Base-by-base conservation (phyloP, 768 basidiomycete genomes). In the Collybia sp. region DNA sequence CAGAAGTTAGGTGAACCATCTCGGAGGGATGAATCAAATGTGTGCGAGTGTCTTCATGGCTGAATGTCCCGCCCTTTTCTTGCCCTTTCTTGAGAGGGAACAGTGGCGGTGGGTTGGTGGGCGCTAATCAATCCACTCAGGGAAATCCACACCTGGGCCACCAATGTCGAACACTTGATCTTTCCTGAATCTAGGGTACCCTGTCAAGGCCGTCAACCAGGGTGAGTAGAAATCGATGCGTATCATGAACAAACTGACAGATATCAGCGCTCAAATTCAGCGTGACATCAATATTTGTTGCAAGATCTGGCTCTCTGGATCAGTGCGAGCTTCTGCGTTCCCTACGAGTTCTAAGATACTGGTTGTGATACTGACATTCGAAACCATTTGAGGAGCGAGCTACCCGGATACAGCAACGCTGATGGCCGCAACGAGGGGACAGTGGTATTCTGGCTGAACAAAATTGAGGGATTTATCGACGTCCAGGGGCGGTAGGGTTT, bases 401-500 rank as follows among this genome's bases (percentile, higher is more conserved):
- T 41, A 76, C 43, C 78, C 77, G 20, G 46, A 57, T 0, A 67
- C 73, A 6, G 64, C 70, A 6, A 77, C 55, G 11, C 72, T 72
- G 15, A 74, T 50, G 9, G 60, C 58, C 1, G 64, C 62, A 3
- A 62, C 48, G 0, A 60, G 50, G 1, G 58, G 58, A 40, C 67
- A 68, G 1, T 49, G 15, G 70, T 44, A 12, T 38, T 55, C 36
- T 61, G 20, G 44, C 64, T 55, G 20, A 70, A 47, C 12, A 46
- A 73, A 38, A 17, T 60, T 65, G 44, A 63, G 64, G 8, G 49
- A 46, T 45, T 66, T 60, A 48, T 64, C 53, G 15, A 69, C 33
- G 38, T 56, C 44, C 11, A 60, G 16, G 8, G 56, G 54, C 25
- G 3, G 3, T 8, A 25, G 25, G 4, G 25, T 25, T 1, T 55